Conservation (phyloP, 148 eudicot genomes). For the Agrostemma githago region DNA sequence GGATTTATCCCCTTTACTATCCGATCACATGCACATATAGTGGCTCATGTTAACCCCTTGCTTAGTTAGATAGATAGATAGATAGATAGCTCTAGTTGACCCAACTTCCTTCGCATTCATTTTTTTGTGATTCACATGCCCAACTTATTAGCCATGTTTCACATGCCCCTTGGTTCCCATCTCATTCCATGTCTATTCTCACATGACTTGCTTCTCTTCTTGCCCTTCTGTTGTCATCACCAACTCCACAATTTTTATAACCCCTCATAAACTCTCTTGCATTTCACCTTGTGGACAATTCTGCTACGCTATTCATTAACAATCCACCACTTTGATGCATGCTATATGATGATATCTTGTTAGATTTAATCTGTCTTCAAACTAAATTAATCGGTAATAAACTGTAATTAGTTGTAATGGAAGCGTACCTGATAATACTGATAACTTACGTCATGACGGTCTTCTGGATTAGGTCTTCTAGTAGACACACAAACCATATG, state of each 20-base stretch:
- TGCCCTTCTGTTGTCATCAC: slow-evolving; percentile 1
- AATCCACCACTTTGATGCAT: too few species aligned
- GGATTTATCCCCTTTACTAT: not conserved
- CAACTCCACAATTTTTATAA: not conserved
- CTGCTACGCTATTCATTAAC: too few species aligned
- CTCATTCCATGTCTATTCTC: slow-evolving; percentile 14
- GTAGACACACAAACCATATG: too few species aligned
- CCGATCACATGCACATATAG: slow-evolving; percentile 12
- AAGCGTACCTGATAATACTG: too few species aligned
- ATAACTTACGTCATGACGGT: too few species aligned
- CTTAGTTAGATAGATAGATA: not conserved
- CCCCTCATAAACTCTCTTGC: not conserved
- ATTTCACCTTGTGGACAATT: too few species aligned
- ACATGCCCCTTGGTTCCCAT: slow-evolving; percentile 18
- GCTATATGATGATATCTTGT: too few species aligned
- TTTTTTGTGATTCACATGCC: slow-evolving; percentile 1
- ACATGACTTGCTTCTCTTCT: slow-evolving; percentile 17
- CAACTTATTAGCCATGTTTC: slow-evolving; percentile 12
- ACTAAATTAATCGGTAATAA: too few species aligned
- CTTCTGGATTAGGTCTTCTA: too few species aligned
- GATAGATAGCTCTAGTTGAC: not conserved
- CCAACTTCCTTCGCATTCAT: not conserved
- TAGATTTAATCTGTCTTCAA: too few species aligned
- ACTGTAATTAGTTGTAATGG: too few species aligned
- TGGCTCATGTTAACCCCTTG: slow-evolving; percentile 7